Conservation (phyloP, 2,329 filamentous ascomycete genomes). For the Calonectria pseudoreteaudii region DNA sequence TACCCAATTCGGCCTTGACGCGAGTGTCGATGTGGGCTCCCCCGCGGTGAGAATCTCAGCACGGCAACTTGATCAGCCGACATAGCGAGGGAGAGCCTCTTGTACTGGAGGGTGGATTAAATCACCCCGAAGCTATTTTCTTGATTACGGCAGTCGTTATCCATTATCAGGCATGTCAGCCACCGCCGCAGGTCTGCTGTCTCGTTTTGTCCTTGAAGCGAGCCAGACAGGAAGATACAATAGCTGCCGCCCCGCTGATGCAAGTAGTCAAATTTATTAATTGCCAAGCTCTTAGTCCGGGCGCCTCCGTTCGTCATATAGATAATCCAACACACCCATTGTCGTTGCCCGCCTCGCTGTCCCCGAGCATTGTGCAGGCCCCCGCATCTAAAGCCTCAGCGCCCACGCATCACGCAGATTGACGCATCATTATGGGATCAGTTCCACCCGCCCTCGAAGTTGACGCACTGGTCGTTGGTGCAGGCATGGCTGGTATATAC, state of each 20-base stretch:
- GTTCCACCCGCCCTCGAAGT: neutral
- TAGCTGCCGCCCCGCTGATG: neutral
- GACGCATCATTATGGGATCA: no score
- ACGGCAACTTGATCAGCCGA: neutral
- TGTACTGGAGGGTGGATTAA: no score
- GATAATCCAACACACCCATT: neutral
- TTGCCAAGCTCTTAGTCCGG: neutral
- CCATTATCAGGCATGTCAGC: neutral
- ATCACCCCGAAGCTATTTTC: neutral
- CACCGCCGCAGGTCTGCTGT: neutral
- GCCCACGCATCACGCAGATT: no score
- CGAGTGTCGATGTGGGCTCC: neutral
- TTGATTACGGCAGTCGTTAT: neutral
- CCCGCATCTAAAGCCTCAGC: no score
- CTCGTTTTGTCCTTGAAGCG: neutral
- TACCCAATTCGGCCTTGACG: neutral
- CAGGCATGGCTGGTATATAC: conserved; percentile 24
- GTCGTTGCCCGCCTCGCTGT: no score
- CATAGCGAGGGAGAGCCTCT: neutral
- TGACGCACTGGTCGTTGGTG: conserved; percentile 25
- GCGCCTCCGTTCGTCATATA: neutral
- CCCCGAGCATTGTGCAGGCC: no score
- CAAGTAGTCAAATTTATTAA: neutral
- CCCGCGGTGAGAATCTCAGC: neutral
- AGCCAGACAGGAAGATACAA: neutral